Base-by-base conservation (phyloP, 768 basidiomycete genomes). In the Pulveroboletus sp. region DNA sequence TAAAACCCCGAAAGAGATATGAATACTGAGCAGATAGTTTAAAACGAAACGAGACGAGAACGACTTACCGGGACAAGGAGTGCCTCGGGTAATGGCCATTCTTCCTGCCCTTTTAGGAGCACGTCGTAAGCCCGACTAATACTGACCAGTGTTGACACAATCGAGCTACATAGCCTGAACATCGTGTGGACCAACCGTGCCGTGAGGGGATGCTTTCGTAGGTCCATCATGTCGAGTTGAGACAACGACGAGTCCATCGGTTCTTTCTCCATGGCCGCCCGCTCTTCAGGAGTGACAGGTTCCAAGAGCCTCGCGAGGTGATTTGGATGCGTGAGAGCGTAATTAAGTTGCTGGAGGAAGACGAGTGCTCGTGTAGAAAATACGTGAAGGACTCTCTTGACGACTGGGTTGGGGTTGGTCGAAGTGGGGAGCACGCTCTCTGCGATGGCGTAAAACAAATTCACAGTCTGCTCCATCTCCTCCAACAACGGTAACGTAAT, bases 251-350 rank as follows among this genome's bases (percentile, higher is more conserved):
- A 52, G 12, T 59, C 55, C 42, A 59, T 58, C 12, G 65, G 56
- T 39, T 87, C 85, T 52, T 82, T 84, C 58, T 93, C 87, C 40
- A 90, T 73, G 41, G 74, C 73, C 0, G 68, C 68, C 7, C 86
- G 79, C 57, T 95, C 94, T 11, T 91, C 90, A 2, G 77, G 63
- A 0, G 87, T 86, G 13, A 89, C 75, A 6, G 91, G 85, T 49
- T 94, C 90, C 56, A 94, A 73, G 23, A 90, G 73, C 55, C 84
- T 85, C 2, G 86, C 82, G 12, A 97, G 77, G 58, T 93, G 86
- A 59, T 94, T 89, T 7, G 94, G 94, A 66, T 97, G 94, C 0
- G 90, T 86, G 40, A 95, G 75, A 0, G 90, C 88, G 55, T 94
- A 93, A 66, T 93, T 94, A 52, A 97, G 69, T 55, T 93, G 88